Conservation (phyloP, 2,329 filamentous ascomycete genomes). For the Alternaria dauci region DNA sequence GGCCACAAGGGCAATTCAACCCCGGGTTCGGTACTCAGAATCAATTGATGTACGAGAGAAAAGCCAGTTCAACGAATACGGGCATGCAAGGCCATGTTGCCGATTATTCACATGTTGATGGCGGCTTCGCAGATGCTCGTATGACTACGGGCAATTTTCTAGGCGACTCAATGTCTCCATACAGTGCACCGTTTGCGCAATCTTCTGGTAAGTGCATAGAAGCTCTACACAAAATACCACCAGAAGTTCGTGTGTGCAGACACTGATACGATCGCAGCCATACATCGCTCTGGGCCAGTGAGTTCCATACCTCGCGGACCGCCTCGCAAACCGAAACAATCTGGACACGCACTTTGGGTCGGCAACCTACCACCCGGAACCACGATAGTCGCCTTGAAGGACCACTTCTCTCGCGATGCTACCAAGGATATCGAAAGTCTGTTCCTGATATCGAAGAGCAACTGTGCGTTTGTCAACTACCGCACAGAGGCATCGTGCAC, state of each 20-base stretch:
- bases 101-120: constrained; percentile 34
- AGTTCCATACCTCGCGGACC: constrained; percentile 65
- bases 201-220: constrained; percentile 31
- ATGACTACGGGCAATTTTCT: constrained; percentile 22
- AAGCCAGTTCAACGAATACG: constrained; percentile 34
- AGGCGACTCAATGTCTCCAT: constrained; percentile 29
- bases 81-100: constrained; percentile 32
- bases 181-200: constrained; percentile 25
- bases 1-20: constrained; percentile 37
- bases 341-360: constrained; percentile 92
- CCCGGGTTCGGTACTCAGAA: constrained; percentile 35
- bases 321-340: constrained; percentile 71
- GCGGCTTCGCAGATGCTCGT: constrained; percentile 25
- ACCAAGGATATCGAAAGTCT: constrained; percentile 81
- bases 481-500: constrained; percentile 79
- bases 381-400: constrained; percentile 82
- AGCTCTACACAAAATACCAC: neutral
- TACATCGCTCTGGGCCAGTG: constrained; percentile 32
- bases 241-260: neutral
- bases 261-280: constrained; percentile 24
- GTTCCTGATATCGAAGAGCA: constrained; percentile 95
- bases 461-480: constrained; percentile 97
- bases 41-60: constrained; percentile 42
- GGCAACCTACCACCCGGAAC: constrained; percentile 90
- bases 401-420: constrained; percentile 85